phyloP scores from a whole-genome alignment of 176 grass and related monocot species.

The Musa troglodytarum region DNA sequence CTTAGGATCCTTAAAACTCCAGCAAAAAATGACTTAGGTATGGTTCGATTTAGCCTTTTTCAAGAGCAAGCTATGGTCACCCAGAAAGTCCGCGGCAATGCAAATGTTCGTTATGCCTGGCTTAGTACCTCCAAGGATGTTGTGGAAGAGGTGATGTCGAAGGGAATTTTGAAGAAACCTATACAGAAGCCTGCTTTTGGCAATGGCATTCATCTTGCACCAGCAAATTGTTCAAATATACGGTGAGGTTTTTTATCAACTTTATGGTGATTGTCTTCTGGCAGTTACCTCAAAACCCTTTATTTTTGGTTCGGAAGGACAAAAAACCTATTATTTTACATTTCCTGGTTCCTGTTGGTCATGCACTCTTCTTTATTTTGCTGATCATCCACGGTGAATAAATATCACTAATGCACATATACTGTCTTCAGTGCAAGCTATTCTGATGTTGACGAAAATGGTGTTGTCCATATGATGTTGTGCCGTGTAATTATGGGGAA shows the following conservation, averaged over 20 bases:
- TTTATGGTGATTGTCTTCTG: not conserved
- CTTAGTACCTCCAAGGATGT: constrained; percentile 58
- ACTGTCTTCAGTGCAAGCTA: constrained; percentile 58
- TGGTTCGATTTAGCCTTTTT: constrained; percentile 51
- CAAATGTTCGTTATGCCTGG: constrained; percentile 93
- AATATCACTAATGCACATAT: not conserved
- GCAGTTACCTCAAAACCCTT: not conserved
- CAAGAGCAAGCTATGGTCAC: constrained; percentile 50
- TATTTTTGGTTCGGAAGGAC: not conserved
- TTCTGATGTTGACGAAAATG: constrained; percentile 74
- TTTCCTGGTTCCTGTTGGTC: not conserved
- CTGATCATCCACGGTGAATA: not conserved
- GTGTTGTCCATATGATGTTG: constrained; percentile 75
- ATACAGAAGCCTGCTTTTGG: constrained; percentile 39
- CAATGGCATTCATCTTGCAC: constrained; percentile 57
- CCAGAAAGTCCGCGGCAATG: constrained; percentile 37
- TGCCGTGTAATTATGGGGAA: constrained; percentile 96
- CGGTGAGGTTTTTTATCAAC: constrained; percentile 36
- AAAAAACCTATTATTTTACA: not conserved
- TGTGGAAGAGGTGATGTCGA: constrained; percentile 65
- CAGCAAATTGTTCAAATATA: constrained; percentile 45
- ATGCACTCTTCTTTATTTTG: not conserved
- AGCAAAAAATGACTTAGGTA: constrained; percentile 31
- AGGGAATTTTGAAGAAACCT: constrained; percentile 40
- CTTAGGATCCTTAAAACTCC: constrained; percentile 60